These are phyloP conservation scores for Mortierella sp. DNA, from an alignment of 371 early-diverging fungal species.

Conservation along the genomic window DNA sequence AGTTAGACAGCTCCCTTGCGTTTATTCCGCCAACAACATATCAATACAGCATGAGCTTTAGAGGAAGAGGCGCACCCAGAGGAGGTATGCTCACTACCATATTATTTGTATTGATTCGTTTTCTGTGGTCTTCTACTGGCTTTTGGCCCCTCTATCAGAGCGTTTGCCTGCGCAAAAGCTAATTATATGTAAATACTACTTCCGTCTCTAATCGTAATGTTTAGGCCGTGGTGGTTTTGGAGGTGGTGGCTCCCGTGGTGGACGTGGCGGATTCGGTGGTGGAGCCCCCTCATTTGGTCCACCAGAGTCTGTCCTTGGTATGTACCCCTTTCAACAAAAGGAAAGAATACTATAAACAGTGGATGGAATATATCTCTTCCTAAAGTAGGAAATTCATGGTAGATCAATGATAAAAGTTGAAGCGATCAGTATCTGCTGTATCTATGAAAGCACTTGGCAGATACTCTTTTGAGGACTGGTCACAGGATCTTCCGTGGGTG, in stretches of 20 bases:
- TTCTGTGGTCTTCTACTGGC: too few relatives aligned
- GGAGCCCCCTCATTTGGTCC: constrained; percentile 73
- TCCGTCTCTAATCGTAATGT: constrained; percentile 24
- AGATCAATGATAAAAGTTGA: neutral
- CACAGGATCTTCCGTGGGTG: too few relatives aligned
- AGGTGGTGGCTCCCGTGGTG: constrained; percentile 70
- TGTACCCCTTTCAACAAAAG: constrained; percentile 27
- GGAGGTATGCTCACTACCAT: constrained; percentile 22
- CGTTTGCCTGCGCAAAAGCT: too few relatives aligned
- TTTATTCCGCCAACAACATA: constrained; percentile 20
- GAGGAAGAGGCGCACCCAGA: constrained; percentile 48
- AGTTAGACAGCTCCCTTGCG: neutral
- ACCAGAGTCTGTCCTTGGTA: constrained; percentile 84
- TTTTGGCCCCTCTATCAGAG: too few relatives aligned
- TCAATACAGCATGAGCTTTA: constrained; percentile 45
- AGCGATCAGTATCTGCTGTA: too few relatives aligned
- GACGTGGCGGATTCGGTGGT: constrained; percentile 71
- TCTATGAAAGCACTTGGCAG: too few relatives aligned
- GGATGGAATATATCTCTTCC: neutral
- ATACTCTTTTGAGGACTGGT: too few relatives aligned
- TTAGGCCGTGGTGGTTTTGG: constrained; percentile 71
- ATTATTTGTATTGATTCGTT: neutral
- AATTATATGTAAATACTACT: too few relatives aligned
- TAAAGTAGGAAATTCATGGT: neutral
- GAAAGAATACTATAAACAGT: too few relatives aligned